A percentile compares a stretch with the other conserved stretches of the same genome.
These are phyloP conservation scores for Marasmius oreades DNA, from an alignment of 1,284 basidiomycete species.

Conservation along the genomic window DNA sequence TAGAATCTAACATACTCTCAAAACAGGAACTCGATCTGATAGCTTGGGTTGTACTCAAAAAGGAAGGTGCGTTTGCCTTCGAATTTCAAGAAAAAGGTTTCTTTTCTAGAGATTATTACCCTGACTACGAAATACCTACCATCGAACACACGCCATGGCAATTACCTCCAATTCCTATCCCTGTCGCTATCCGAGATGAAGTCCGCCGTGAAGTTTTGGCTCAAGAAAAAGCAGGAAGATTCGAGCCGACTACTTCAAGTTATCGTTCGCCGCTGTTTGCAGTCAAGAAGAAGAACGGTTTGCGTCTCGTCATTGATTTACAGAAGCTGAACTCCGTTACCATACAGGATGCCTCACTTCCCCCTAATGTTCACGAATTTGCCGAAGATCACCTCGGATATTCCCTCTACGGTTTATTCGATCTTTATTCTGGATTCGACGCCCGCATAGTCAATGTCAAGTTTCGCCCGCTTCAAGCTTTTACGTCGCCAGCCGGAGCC, in stretches of 20 bases:
- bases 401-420: conserved; percentile 20
- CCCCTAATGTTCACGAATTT: conserved; percentile 27
- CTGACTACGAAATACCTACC: too few relatives aligned
- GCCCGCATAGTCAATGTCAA: neutral
- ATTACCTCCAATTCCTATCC: too few relatives aligned
- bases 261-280: conserved; percentile 29
- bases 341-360: too few relatives aligned
- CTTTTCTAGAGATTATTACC: too few relatives aligned
- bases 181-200: too few relatives aligned
- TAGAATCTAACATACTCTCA: conserved; percentile 15
- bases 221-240: conserved; percentile 24
- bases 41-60: conserved; percentile 16
- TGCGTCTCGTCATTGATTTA: too few relatives aligned
- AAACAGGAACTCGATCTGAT: conserved; percentile 22
- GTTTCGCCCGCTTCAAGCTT: neutral
- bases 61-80: too few relatives aligned
- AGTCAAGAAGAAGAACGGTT: conserved; percentile 29
- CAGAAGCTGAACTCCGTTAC: too few relatives aligned
- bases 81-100: too few relatives aligned
- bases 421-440: conserved; percentile 12
- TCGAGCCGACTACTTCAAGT: conserved; percentile 25
- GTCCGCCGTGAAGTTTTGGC: too few relatives aligned
- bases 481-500: conserved; percentile 13
- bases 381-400: conserved; percentile 28
- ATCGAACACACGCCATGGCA: too few relatives aligned